phyloP scores from a whole-genome alignment of 176 grass and related monocot genomes.

The Chrysopogon serrulatus region DNA sequence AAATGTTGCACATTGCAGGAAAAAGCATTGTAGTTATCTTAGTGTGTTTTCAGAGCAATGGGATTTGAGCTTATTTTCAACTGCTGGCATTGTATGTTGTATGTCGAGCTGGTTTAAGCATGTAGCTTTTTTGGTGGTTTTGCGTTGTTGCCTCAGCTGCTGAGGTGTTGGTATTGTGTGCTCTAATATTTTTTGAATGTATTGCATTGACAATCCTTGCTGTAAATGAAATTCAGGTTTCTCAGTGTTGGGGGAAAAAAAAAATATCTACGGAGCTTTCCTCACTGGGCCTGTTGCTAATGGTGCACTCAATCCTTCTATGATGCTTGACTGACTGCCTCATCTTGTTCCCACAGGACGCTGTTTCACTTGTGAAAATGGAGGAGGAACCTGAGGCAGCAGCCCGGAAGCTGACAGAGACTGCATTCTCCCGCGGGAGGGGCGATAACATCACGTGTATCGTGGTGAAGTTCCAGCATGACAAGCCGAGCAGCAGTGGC shows the following conservation, averaged over 20 bases:
- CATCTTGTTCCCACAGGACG: conserved; percentile 37
- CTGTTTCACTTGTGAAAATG: conserved; percentile 59
- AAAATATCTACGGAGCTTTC: background rate
- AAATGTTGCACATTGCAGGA: background rate
- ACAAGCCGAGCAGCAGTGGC: conserved; percentile 25
- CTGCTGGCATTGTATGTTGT: background rate
- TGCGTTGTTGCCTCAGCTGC: background rate
- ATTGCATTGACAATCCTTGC: background rate
- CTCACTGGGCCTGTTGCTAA: background rate
- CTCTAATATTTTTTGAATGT: background rate
- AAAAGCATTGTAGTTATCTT: background rate
- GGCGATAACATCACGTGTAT: conserved; percentile 90
- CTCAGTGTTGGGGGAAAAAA: background rate
- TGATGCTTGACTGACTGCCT: background rate
- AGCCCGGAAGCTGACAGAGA: conserved; percentile 78
- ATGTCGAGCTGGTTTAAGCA: background rate
- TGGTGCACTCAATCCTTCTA: background rate
- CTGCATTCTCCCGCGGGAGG: conserved; percentile 56
- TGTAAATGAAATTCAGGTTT: background rate
- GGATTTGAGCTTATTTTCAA: background rate
- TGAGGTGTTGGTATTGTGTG: background rate
- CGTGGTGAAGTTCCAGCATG: conserved; percentile 86
- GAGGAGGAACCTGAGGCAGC: conserved; percentile 82
- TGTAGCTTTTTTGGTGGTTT: background rate
- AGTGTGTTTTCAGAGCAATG: background rate